A percentile compares a stretch with the other conserved stretches of the same genome.
These are phyloP conservation scores for Aspergillus spinulosporus DNA, from an alignment of 2,329 filamentous ascomycete species.

Conservation along the genomic window DNA sequence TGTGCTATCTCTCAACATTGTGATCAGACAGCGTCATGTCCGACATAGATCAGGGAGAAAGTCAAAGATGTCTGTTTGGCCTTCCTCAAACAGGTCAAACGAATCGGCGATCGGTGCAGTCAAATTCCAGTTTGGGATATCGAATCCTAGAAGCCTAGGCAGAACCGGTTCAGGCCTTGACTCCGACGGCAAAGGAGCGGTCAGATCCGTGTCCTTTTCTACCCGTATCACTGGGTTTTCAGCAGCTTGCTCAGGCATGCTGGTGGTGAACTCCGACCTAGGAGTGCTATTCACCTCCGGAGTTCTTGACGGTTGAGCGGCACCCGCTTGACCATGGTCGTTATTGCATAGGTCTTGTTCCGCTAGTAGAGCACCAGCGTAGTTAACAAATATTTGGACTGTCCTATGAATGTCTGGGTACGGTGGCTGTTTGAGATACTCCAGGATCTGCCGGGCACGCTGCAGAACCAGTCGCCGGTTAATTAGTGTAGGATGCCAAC, in stretches of 20 bases:
- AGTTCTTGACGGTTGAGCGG: background rate
- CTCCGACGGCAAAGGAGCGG: constrained; percentile 23
- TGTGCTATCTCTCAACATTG: background rate
- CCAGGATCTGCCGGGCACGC: constrained; percentile 34
- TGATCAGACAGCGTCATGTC: constrained; percentile 1
- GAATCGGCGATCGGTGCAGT: constrained; percentile 40
- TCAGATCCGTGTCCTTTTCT: constrained; percentile 21
- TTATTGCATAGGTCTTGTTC: constrained; percentile 21
- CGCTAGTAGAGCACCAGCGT: constrained; percentile 35
- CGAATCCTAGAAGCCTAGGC: constrained; percentile 31
- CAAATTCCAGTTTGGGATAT: constrained; percentile 39
- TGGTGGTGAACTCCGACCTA: constrained; percentile 7
- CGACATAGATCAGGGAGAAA: constrained; percentile 36
- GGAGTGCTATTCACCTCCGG: background rate
- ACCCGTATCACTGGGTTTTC: constrained; percentile 10
- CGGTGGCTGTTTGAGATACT: constrained; percentile 37
- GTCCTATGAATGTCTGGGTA: constrained; percentile 42
- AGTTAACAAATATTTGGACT: constrained; percentile 40
- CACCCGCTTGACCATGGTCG: background rate
- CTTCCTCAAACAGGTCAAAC: constrained; percentile 39
- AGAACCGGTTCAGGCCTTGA: constrained; percentile 22
- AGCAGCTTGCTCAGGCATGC: background rate
- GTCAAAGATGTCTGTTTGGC: constrained; percentile 40
- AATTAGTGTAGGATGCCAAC: constrained; percentile 37
- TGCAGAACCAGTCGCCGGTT: constrained; percentile 33